Conservation (phyloP, 768 basidiomycete species). For the Termitomyces sp. region DNA sequence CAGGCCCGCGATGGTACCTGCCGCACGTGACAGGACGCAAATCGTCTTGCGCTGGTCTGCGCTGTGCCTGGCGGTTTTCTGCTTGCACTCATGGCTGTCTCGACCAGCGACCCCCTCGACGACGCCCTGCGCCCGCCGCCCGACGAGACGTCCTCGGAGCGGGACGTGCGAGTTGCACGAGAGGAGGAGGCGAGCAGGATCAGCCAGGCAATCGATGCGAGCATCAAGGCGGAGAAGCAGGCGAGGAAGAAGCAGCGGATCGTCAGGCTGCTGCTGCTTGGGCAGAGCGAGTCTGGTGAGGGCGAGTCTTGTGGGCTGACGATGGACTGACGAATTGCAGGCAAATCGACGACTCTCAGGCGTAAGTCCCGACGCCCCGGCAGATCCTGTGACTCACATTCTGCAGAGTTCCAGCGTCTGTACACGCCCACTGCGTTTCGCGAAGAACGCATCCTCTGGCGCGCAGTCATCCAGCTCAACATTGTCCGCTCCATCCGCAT, state of each 20-base stretch:
- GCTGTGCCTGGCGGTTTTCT: too few relatives aligned
- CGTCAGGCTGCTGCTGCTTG: conserved; percentile 71
- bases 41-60: too few relatives aligned
- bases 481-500: conserved; percentile 73
- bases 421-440: conserved; percentile 75
- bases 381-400: conserved; percentile 10
- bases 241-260: conserved; percentile 63
- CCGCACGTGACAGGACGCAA: not conserved
- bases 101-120: conserved; percentile 58
- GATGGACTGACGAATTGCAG: conserved; percentile 28
- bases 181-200: conserved; percentile 68
- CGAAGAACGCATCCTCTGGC: conserved; percentile 78
- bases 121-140: conserved; percentile 61
- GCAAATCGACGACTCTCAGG: conserved; percentile 78
- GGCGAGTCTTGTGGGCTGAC: conserved; percentile 3
- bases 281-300: conserved; percentile 82
- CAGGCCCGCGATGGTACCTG: not conserved
- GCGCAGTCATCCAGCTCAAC: conserved; percentile 80
- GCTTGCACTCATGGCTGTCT: conserved; percentile 30
- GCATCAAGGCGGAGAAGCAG: conserved; percentile 63
- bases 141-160: conserved; percentile 62
- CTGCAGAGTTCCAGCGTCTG: conserved; percentile 69
- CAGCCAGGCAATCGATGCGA: conserved; percentile 71
- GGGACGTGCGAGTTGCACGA: conserved; percentile 45
- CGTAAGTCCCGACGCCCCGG: conserved; percentile 47